Conservation (phyloP, 345 rosid genomes). For the Sonneratia alba region DNA sequence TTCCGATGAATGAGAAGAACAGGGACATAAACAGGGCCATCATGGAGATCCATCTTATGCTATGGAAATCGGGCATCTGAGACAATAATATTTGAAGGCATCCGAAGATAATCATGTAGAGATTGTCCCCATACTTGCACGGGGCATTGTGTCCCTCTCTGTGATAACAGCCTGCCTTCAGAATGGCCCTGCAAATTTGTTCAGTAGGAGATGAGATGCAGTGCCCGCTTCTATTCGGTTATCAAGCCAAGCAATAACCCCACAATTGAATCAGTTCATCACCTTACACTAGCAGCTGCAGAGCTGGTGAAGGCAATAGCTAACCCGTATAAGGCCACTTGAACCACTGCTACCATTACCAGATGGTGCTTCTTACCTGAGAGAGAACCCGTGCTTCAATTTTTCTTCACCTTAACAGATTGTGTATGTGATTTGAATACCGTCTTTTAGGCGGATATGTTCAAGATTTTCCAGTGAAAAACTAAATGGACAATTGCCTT, state of each 20-base stretch:
- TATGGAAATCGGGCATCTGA: conserved; percentile 47
- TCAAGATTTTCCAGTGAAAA: too few species aligned
- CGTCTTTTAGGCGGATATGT: background rate
- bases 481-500: too few species aligned
- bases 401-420: too few species aligned
- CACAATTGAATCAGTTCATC: background rate
- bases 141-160: conserved; percentile 39
- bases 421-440: background rate
- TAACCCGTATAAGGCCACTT: conserved; percentile 30
- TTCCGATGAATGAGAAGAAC: conserved; percentile 36
- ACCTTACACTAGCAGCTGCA: conserved; percentile 42
- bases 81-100: conserved; percentile 34
- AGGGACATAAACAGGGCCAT: conserved; percentile 51
- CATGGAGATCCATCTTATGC: conserved; percentile 38
- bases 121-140: conserved; percentile 21
- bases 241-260: conserved; percentile 18
- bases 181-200: conserved; percentile 12
- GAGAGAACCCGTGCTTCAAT: background rate
- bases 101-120: conserved; percentile 43
- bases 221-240: background rate
- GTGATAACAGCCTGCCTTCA: conserved; percentile 35
- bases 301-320: conserved; percentile 37
- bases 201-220: background rate
- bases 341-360: conserved; percentile 23
- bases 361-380: conserved; percentile 29